phyloP scores from a whole-genome alignment of 1,284 basidiomycete species.

The Takashimella koratensis region DNA sequence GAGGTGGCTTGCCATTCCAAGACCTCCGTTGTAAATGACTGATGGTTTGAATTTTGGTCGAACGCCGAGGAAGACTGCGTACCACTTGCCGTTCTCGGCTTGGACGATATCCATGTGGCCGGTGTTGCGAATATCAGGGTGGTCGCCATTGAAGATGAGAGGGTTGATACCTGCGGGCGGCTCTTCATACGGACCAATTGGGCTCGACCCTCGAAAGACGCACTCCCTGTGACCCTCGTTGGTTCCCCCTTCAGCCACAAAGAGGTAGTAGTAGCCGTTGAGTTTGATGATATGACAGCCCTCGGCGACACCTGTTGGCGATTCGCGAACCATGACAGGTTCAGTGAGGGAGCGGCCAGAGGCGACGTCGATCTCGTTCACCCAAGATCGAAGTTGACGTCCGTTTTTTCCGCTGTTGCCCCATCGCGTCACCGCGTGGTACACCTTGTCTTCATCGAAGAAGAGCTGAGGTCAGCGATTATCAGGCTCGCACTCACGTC shows the following conservation, averaged over 20 bases:
- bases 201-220: slow-evolving; percentile 12
- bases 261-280: slow-evolving; percentile 28
- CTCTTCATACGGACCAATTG: slow-evolving; percentile 14
- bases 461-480: slow-evolving; percentile 14
- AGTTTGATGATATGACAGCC: slow-evolving; percentile 25
- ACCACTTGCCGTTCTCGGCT: slow-evolving; percentile 20
- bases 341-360: slow-evolving; percentile 11
- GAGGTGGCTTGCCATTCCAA: slow-evolving; percentile 10
- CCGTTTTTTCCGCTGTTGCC: slow-evolving; percentile 1
- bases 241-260: slow-evolving; percentile 28
- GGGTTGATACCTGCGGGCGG: slow-evolving; percentile 19
- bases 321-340: slow-evolving; percentile 4
- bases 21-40: neutral
- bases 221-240: slow-evolving; percentile 20
- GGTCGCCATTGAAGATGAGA: slow-evolving; percentile 9
- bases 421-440: slow-evolving; percentile 16
- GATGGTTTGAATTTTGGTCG: slow-evolving; percentile 3
- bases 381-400: slow-evolving; percentile 7
- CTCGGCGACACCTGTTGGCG: slow-evolving; percentile 16
- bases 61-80: slow-evolving; percentile 23
- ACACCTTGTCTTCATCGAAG: slow-evolving; percentile 27
- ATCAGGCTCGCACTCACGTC: slow-evolving; percentile 18
- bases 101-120: slow-evolving; percentile 30
- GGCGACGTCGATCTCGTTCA: slow-evolving; percentile 24
- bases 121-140: slow-evolving; percentile 17